Conservation (phyloP, 2,329 filamentous ascomycete genomes). For the Sporothrix pallida region DNA sequence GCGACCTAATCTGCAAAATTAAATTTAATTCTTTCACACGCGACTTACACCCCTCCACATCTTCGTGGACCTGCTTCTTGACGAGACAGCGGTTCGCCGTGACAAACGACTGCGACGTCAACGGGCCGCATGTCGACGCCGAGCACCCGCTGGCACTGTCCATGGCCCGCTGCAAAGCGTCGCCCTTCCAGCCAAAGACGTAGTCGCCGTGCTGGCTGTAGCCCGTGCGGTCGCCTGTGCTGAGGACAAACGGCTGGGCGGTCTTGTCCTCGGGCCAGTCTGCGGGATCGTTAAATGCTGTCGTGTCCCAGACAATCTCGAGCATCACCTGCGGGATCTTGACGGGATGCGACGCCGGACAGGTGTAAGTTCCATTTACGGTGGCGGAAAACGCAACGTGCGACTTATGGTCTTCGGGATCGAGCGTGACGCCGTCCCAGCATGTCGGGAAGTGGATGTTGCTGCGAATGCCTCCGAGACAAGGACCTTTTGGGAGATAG, state of each 20-base stretch:
- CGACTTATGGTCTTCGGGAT: neutral
- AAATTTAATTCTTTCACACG: neutral
- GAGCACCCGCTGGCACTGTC: neutral
- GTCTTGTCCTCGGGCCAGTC: conserved; percentile 29
- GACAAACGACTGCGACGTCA: conserved; percentile 9
- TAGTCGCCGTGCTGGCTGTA: conserved; percentile 37
- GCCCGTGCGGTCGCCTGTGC: conserved; percentile 39
- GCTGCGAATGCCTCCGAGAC: neutral
- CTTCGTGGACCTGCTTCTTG: neutral
- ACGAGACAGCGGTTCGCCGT: neutral
- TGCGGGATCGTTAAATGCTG: conserved; percentile 34
- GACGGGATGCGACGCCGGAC: conserved; percentile 42
- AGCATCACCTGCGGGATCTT: conserved; percentile 28
- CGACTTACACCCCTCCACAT: neutral
- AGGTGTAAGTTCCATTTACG: neutral
- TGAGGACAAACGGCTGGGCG: conserved; percentile 27
- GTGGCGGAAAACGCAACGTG: neutral
- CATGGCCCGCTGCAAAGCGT: conserved; percentile 18
- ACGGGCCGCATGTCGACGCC: neutral
- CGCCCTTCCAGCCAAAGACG: conserved; percentile 26
- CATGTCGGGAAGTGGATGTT: conserved; percentile 1
- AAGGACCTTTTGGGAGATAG: neutral
- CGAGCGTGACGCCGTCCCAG: neutral
- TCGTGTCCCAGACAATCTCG: conserved; percentile 40
- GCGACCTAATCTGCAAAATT: no score